Conservation (phyloP, 2,329 filamentous ascomycete species). For the Penicillium sp. region DNA sequence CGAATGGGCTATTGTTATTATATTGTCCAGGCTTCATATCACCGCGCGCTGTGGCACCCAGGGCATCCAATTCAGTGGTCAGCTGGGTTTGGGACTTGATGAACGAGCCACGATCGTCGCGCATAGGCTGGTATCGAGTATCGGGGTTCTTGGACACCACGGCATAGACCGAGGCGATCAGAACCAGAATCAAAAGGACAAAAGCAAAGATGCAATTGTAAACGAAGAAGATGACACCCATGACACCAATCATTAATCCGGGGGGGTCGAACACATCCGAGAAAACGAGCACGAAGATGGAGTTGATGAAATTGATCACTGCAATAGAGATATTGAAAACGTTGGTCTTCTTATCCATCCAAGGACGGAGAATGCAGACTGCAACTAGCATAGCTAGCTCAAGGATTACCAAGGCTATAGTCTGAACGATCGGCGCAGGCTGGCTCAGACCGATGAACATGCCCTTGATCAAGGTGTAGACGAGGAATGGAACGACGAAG, state of each 20-base stretch:
- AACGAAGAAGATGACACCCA: slow-evolving; percentile 86
- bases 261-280: slow-evolving; percentile 82
- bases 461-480: slow-evolving; percentile 79
- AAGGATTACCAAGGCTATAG: slow-evolving; percentile 76
- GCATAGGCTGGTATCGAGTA: slow-evolving; percentile 92
- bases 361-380: slow-evolving; percentile 78
- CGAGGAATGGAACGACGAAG: slow-evolving; percentile 78
- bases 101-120: slow-evolving; percentile 91
- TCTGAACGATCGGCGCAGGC: slow-evolving; percentile 67
- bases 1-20: slow-evolving; percentile 56
- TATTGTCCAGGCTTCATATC: slow-evolving; percentile 64
- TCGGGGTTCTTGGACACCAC: slow-evolving; percentile 92
- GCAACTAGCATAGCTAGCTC: slow-evolving; percentile 75
- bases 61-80: slow-evolving; percentile 81
- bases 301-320: slow-evolving; percentile 85
- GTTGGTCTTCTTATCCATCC: slow-evolving; percentile 99
- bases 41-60: slow-evolving; percentile 83
- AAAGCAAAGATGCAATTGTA: slow-evolving; percentile 80
- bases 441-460: slow-evolving; percentile 86
- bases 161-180: slow-evolving; percentile 73
- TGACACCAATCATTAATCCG: slow-evolving; percentile 76
- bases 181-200: slow-evolving; percentile 77
- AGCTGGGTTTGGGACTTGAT: slow-evolving; percentile 93
- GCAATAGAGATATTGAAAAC: slow-evolving; percentile 93
- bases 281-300: slow-evolving; percentile 85